Evolutionary conservation across 2,329 filamentous ascomycete species (phyloP).

Genomic region (Ceratocystis colombiana): DNA sequence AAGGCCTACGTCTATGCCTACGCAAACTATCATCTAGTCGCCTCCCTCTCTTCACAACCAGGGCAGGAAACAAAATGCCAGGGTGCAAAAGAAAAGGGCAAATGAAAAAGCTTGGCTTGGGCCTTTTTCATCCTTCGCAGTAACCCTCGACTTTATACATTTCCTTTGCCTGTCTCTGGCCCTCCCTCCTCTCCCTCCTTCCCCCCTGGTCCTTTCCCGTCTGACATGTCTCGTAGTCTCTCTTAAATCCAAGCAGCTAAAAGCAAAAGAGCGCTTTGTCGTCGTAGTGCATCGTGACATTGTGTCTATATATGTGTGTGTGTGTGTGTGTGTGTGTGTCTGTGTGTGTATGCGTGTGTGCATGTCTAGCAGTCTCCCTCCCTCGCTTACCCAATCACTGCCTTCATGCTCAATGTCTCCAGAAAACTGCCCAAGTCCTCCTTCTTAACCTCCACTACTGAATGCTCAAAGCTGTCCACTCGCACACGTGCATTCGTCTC

Average conservation of each 20-base stretch:
- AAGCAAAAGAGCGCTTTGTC: constrained; percentile 17
- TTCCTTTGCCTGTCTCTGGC: background rate
- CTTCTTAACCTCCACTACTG: constrained; percentile 94
- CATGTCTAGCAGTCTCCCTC: background rate
- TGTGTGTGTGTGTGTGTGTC: background rate
- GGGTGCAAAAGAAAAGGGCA: background rate
- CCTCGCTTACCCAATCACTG: constrained; percentile 52
- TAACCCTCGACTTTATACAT: too few relatives aligned
- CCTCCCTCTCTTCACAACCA: too few relatives aligned
- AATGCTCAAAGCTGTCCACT: constrained; percentile 95
- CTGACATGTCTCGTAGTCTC: background rate
- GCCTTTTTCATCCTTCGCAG: background rate
- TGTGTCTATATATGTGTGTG: background rate
- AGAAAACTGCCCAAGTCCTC: constrained; percentile 86
- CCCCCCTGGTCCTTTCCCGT: background rate
- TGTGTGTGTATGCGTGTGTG: background rate
- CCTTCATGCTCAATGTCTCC: constrained; percentile 84
- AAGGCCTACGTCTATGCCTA: too few relatives aligned
- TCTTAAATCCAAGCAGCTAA: background rate
- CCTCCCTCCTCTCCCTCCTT: too few relatives aligned
- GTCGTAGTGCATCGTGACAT: constrained; percentile 7
- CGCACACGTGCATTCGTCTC: constrained; percentile 83
- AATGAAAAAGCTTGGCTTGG: constrained; percentile 2
- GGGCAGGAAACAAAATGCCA: too few relatives aligned
- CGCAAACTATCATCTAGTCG: background rate